Base-by-base conservation (phyloP, 257 asterid species). In the Ilex aquifolium region DNA sequence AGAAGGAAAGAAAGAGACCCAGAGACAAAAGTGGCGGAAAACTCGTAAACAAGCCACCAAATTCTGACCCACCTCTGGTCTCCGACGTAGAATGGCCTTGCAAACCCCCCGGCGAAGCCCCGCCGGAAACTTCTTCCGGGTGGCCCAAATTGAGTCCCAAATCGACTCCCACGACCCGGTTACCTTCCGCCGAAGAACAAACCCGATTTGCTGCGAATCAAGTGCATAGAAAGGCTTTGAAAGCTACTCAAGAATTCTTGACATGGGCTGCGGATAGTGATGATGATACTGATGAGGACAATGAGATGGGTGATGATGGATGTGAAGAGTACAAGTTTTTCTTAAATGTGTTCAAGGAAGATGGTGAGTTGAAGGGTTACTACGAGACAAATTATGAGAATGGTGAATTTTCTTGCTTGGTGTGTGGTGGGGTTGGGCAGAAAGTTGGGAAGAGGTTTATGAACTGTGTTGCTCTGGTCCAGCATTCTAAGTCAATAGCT, bases 401-500 rank as follows among this genome's bases (percentile, higher is more conserved):
- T 57, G 98, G 96, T 3, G 83, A 73, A 65, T 86, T 91, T 57
- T 66, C 56, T 48, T 91, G 97, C 60, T 73, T 91, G 73, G 93
- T 91, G 16, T 91, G 96, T 68, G 80, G 85, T 30, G 86, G 85
- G 16, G 16, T 77, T 59, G 85, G 84, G 52, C 76, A 72, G 84
- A 72, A 68, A 49, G 68, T 70, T 14, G 50, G 77, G 65, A 91
- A 79, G 77, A 91, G 70, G 84, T 85, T 62, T 63, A 88, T 72
- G 74, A 82, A 85, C 5, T 88, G 97, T 17, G 55, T 79, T 52
- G 75, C 94, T 31, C 90, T 91, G 55, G 86, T 91, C 42, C 95
- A 84, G 63, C 97, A 91, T 68, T 78, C 89, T 2, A 59, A 72
- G 46, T 9, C 77, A 11, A 70, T 81, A 12, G 83, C 80, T 10